Percentiles rank a stretch among this genome's conserved stretches.
Conservation (phyloP, 2,329 filamentous ascomycete genomes). For the Trichoderma harzianum region DNA sequence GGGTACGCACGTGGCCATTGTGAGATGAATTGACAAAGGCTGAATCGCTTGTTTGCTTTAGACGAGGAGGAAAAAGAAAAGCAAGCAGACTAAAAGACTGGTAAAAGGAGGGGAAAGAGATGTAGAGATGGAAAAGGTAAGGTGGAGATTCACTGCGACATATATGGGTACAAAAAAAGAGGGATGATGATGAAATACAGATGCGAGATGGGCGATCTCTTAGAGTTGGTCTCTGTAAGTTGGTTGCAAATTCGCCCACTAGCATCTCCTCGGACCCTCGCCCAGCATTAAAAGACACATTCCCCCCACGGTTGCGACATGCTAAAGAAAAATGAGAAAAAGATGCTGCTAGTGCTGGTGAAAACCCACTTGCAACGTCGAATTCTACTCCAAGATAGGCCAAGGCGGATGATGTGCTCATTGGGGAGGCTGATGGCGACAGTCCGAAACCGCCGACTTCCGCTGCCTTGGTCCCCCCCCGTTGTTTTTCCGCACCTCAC, state of each 20-base stretch:
- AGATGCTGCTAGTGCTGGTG: neutral
- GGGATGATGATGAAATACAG: neutral
- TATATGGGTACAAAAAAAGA: neutral
- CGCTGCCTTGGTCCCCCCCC: neutral
- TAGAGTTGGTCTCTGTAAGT: neutral
- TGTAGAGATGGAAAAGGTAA: neutral
- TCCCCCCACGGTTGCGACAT: neutral
- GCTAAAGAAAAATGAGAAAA: neutral
- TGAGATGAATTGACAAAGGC: neutral
- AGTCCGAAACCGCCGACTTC: slow-evolving; percentile 23
- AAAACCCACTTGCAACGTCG: neutral
- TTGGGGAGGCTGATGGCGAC: slow-evolving; percentile 25
- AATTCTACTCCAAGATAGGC: neutral
- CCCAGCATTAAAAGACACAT: neutral
- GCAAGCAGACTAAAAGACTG: neutral
- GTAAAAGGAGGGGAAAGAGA: neutral
- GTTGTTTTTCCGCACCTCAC: neutral
- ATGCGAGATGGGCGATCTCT: neutral
- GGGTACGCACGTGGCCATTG: slow-evolving; percentile 24
- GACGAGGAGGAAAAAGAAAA: neutral
- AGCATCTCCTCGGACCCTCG: neutral
- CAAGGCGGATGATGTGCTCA: slow-evolving; percentile 17
- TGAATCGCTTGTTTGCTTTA: neutral
- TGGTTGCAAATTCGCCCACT: neutral
- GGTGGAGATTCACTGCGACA: neutral